phyloP scores from a whole-genome alignment of 1,284 basidiomycete genomes.

The Ustilago curta region DNA sequence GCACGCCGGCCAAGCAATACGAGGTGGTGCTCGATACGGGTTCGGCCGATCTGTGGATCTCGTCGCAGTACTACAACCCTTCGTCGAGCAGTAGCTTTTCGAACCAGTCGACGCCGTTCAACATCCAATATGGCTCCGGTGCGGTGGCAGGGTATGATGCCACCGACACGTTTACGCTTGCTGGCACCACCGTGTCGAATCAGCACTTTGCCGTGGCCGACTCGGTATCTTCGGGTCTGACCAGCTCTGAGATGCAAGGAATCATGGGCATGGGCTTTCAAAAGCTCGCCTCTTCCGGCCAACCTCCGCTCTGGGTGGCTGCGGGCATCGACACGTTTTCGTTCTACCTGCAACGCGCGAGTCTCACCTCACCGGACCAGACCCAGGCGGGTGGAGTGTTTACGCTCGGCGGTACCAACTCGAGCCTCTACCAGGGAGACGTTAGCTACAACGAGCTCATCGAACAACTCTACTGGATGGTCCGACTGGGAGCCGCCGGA shows the following conservation, averaged over 20 bases:
- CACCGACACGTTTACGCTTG: conserved; percentile 40
- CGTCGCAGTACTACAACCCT: conserved; percentile 27
- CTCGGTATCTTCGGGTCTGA: conserved; percentile 32
- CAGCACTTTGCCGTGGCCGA: conserved; percentile 60
- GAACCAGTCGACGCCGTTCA: conserved; percentile 38
- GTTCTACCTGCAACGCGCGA: conserved; percentile 54
- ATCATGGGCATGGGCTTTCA: conserved; percentile 62
- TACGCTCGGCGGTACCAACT: conserved; percentile 59
- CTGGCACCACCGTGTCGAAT: conserved; percentile 33
- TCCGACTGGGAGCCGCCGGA: conserved; percentile 50
- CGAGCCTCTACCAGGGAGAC: conserved; percentile 49
- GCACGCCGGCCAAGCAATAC: conserved; percentile 39
- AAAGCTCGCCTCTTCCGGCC: conserved; percentile 26
- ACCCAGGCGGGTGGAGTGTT: conserved; percentile 53
- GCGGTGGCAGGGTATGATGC: conserved; percentile 46
- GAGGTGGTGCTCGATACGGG: conserved; percentile 60
- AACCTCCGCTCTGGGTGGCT: conserved; percentile 52
- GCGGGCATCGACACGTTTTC: conserved; percentile 44
- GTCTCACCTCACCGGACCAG: conserved; percentile 16
- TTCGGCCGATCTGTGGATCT: conserved; percentile 54
- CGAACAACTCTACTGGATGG: conserved; percentile 56
- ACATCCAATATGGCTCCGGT: conserved; percentile 52
- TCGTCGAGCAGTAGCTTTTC: conserved; percentile 33
- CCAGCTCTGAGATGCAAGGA: conserved; percentile 37
- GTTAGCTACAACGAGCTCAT: conserved; percentile 51